Evolutionary conservation across 768 basidiomycete species (phyloP).

Genomic region (Suillus alpinus): DNA sequence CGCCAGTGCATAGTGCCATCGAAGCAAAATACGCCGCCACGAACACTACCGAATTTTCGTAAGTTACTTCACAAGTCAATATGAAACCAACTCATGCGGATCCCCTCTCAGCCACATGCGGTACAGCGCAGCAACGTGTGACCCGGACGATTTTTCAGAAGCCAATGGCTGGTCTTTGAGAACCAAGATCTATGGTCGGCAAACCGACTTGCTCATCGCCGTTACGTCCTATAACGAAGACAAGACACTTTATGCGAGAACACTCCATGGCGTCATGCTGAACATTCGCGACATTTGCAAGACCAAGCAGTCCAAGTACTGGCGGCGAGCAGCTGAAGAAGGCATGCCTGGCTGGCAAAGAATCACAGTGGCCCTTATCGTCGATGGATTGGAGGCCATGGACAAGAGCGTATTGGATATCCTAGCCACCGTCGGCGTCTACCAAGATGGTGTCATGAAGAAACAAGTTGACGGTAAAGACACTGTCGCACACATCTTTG

Average conservation of each 20-base stretch:
- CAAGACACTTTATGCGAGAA: conserved; percentile 87
- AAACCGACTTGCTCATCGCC: conserved; percentile 91
- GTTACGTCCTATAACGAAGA: conserved; percentile 94
- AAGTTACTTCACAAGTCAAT: conserved; percentile 27
- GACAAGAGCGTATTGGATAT: conserved; percentile 92
- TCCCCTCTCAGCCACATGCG: conserved; percentile 69
- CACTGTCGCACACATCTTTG: conserved; percentile 92
- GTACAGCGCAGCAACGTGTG: conserved; percentile 88
- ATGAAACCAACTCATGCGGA: background rate
- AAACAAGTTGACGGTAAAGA: conserved; percentile 87
- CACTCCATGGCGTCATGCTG: conserved; percentile 93
- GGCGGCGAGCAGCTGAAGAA: conserved; percentile 80
- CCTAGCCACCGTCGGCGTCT: conserved; percentile 86
- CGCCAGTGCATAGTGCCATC: conserved; percentile 77
- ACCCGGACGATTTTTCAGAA: conserved; percentile 84
- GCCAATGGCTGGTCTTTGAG: conserved; percentile 84
- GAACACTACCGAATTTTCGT: conserved; percentile 90
- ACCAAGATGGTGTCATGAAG: conserved; percentile 95
- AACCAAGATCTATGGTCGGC: conserved; percentile 79
- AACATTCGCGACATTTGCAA: conserved; percentile 98
- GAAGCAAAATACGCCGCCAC: conserved; percentile 73
- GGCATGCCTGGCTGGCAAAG: conserved; percentile 87
- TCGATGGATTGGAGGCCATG: conserved; percentile 93
- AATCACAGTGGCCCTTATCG: conserved; percentile 85
- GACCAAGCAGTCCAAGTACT: conserved; percentile 91